These are phyloP conservation scores for Desmodesmus armatus DNA, from an alignment of 139 green algal species.

Conservation along the genomic window DNA sequence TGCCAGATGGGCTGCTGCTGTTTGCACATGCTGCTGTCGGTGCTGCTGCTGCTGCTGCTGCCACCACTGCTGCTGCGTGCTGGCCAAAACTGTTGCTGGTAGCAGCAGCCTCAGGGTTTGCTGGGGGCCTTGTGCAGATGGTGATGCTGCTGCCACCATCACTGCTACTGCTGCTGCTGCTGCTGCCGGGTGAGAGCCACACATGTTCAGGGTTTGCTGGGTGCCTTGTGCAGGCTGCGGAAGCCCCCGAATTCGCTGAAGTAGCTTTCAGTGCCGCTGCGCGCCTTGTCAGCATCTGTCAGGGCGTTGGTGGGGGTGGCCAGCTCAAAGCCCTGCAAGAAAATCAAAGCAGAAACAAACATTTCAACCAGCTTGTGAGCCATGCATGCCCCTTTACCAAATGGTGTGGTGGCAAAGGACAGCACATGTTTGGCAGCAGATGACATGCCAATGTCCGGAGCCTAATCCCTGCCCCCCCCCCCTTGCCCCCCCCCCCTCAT, in stretches of 20 bases:
- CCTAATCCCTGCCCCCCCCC: too few species aligned
- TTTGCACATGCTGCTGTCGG: too few species aligned
- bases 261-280: slow-evolving; percentile 88
- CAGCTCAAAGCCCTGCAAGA: slow-evolving; percentile 91
- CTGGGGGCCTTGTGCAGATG: too few species aligned
- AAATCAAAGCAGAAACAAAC: neutral
- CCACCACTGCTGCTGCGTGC: too few species aligned
- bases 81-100: too few species aligned
- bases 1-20: neutral
- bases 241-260: slow-evolving; percentile 91
- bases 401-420: too few species aligned
- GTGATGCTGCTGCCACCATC: neutral
- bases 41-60: too few species aligned
- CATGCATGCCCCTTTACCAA: too few species aligned
- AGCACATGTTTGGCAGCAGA: neutral
- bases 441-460: neutral
- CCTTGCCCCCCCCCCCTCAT: too few species aligned
- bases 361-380: too few species aligned
- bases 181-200: neutral
- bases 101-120: too few species aligned
- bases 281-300: slow-evolving; percentile 40
- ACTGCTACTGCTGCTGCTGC: neutral
- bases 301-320: neutral
- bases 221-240: slow-evolving; percentile 46
- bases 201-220: neutral